Percentiles rank a stretch among this genome's conserved stretches.
These are phyloP conservation scores for Chlamydomonas sp. DNA, from an alignment of 139 green algal genomes.

Conservation along the genomic window DNA sequence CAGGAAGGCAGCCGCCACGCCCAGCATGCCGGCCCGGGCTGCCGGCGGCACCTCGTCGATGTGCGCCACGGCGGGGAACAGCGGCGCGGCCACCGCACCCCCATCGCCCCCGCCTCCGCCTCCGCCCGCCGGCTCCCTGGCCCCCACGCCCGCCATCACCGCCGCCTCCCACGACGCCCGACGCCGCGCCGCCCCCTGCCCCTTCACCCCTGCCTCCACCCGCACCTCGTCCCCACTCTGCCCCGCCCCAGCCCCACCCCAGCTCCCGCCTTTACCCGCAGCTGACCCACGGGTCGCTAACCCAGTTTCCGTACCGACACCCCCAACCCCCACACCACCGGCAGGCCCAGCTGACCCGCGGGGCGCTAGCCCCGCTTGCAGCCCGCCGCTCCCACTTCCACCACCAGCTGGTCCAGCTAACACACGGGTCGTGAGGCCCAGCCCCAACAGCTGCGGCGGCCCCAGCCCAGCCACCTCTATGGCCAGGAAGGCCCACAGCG, in stretches of 20 bases:
- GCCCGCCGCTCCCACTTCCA: too few relatives aligned
- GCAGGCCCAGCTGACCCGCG: too few relatives aligned
- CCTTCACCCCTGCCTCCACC: background rate
- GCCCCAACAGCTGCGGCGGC: background rate
- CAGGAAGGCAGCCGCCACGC: conserved; percentile 67
- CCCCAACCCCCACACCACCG: too few relatives aligned
- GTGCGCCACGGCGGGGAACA: background rate
- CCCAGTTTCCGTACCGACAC: too few relatives aligned
- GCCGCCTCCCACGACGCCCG: background rate
- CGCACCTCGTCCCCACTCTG: too few relatives aligned
- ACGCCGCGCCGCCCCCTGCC: background rate
- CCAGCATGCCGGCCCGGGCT: conserved; percentile 54
- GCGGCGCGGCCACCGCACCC: background rate
- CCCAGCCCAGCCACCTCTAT: conserved; percentile 2
- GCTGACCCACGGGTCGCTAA: too few relatives aligned
- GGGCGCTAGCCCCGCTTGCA: too few relatives aligned
- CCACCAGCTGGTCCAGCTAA: too few relatives aligned
- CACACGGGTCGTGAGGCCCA: too few relatives aligned
- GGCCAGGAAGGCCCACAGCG: conserved; percentile 72
- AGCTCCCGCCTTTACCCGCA: too few relatives aligned
- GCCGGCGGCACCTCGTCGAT: conserved; percentile 61
- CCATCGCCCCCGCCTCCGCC: conserved; percentile 6
- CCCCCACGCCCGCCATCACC: background rate
- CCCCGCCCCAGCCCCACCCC: too few relatives aligned
- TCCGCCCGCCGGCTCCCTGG: background rate